phyloP scores from a whole-genome alignment of 2,329 filamentous ascomycete genomes.

The Aspergillus sp. region DNA sequence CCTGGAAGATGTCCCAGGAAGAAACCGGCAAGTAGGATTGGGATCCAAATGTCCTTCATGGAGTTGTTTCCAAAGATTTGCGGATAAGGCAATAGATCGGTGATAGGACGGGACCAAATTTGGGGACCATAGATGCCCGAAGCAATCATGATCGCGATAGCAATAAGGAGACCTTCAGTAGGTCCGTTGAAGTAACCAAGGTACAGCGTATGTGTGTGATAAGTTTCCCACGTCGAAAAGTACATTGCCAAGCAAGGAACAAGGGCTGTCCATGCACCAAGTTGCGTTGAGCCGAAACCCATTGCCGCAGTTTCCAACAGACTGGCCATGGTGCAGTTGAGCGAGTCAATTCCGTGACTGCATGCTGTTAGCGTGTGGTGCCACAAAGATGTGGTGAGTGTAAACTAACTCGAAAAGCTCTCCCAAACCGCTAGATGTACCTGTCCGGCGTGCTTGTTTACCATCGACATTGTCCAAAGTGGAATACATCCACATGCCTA shows the following conservation, averaged over 20 bases:
- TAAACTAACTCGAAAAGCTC: constrained; percentile 78
- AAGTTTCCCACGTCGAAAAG: constrained; percentile 99
- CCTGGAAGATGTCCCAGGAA: constrained; percentile 74
- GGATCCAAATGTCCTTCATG: constrained; percentile 85
- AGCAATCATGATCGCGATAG: constrained; percentile 74
- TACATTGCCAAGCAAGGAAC: constrained; percentile 95
- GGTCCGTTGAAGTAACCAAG: constrained; percentile 95
- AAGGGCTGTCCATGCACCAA: constrained; percentile 85
- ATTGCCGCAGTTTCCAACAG: constrained; percentile 88
- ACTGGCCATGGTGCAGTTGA: constrained; percentile 93
- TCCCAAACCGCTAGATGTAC: constrained; percentile 87
- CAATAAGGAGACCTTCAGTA: constrained; percentile 89
- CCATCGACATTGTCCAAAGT: constrained; percentile 99
- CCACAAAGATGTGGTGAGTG: constrained; percentile 1
- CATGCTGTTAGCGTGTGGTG: constrained; percentile 17
- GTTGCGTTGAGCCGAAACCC: constrained; percentile 75
- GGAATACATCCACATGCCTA: constrained; percentile 95
- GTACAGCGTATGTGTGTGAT: constrained; percentile 95
- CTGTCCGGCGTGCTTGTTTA: constrained; percentile 91
- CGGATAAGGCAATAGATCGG: constrained; percentile 59
- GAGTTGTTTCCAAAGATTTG: constrained; percentile 61
- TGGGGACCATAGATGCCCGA: constrained; percentile 83
- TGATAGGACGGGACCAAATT: constrained; percentile 74
- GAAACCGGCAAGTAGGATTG: constrained; percentile 59
- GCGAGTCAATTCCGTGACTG: constrained; percentile 88